Conservation (phyloP, 768 basidiomycete species). For the Gymnopilus junonius region DNA sequence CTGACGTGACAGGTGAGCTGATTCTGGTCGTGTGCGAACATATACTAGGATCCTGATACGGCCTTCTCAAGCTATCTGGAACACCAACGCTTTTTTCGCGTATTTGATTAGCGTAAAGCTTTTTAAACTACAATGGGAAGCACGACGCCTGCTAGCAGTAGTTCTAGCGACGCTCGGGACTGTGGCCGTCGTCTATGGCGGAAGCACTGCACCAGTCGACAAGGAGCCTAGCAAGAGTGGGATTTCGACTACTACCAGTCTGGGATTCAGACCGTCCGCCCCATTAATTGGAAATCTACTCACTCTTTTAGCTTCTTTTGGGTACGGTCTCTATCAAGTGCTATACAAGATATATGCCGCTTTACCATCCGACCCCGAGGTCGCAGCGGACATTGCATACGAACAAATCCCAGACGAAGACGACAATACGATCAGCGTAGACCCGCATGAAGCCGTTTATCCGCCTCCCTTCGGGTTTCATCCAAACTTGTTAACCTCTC, state of each 20-base stretch:
- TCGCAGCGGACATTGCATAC: slow-evolving; percentile 46
- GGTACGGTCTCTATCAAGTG: slow-evolving; percentile 82
- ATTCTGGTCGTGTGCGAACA: background rate
- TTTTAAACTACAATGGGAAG: slow-evolving; percentile 65
- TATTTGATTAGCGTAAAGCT: slow-evolving; percentile 85
- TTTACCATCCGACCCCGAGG: slow-evolving; percentile 66
- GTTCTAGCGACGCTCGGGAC: slow-evolving; percentile 82
- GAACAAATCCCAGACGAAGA: slow-evolving; percentile 45
- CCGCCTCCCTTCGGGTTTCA: slow-evolving; percentile 84
- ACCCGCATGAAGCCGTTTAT: slow-evolving; percentile 41
- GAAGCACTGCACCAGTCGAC: slow-evolving; percentile 37
- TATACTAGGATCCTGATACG: slow-evolving; percentile 9
- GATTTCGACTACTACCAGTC: slow-evolving; percentile 13
- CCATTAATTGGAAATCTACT: slow-evolving; percentile 77
- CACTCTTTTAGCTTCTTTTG: slow-evolving; percentile 71
- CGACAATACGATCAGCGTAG: slow-evolving; percentile 27
- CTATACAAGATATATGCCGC: slow-evolving; percentile 83
- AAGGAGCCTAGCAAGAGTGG: slow-evolving; percentile 13
- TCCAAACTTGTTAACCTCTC: slow-evolving; percentile 79
- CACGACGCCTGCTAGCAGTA: slow-evolving; percentile 71
- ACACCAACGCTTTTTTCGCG: slow-evolving; percentile 90
- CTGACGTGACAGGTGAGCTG: slow-evolving; percentile 74
- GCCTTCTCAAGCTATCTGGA: slow-evolving; percentile 64
- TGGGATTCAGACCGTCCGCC: slow-evolving; percentile 41
- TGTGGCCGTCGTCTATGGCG: slow-evolving; percentile 83